Conservation (phyloP, 495 filamentous ascomycete species). For the Pseudomonodictys pantanalensis region DNA sequence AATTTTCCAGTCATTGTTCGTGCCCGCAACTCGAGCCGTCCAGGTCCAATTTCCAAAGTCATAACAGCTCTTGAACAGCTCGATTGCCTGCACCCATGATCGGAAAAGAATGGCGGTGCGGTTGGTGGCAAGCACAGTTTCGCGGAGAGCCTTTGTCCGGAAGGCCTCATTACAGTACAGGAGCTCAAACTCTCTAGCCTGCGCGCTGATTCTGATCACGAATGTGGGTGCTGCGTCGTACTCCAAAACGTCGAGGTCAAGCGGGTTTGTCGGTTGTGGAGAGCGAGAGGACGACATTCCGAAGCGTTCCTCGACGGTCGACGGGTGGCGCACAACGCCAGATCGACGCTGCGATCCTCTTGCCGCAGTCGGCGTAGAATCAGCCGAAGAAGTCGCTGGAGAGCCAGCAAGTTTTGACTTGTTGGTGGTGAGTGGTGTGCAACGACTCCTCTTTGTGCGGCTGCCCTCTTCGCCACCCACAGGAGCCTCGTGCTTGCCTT, state of each 20-base stretch:
- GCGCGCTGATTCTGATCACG: not conserved
- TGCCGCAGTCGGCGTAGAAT: too few species aligned
- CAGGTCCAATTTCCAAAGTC: not conserved
- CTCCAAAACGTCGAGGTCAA: conserved; percentile 7
- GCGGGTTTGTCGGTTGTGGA: not conserved
- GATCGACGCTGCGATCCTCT: too few species aligned
- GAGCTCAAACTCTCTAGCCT: not conserved
- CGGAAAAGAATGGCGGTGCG: conserved; percentile 3
- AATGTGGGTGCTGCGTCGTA: not conserved
- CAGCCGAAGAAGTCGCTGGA: too few species aligned
- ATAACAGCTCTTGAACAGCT: not conserved
- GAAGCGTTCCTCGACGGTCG: not conserved
- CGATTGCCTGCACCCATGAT: conserved; percentile 5
- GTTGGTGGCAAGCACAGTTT: not conserved
- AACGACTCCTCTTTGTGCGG: too few species aligned
- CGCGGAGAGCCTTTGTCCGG: not conserved
- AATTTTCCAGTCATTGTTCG: not conserved
- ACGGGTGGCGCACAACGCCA: too few species aligned
- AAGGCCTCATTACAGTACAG: conserved; percentile 6
- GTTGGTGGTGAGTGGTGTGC: too few species aligned
- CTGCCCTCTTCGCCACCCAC: too few species aligned
- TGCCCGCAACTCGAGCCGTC: conserved; percentile 1
- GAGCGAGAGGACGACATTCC: not conserved
- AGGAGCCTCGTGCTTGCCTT: too few species aligned
- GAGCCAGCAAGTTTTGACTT: too few species aligned